Percentiles rank a stretch among this genome's conserved stretches.
Evolutionary conservation across 1,284 basidiomycete species (phyloP).

Genomic region (Pisolithus thermaeus): DNA sequence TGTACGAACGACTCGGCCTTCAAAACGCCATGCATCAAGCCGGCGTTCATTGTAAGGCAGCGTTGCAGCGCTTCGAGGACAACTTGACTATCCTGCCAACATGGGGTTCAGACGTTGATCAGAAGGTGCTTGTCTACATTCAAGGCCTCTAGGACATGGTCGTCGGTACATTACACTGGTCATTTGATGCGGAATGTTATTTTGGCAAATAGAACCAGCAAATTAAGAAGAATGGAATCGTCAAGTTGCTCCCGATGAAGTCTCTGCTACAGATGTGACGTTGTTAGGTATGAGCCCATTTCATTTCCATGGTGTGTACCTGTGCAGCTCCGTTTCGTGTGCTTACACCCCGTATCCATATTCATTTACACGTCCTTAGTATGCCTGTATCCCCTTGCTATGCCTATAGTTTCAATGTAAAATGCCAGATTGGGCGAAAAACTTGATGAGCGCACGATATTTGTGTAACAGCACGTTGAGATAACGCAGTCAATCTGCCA

Average conservation of each 20-base stretch:
- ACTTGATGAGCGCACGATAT: too few relatives aligned
- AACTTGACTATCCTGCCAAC: slow-evolving; percentile 42
- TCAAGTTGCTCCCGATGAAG: slow-evolving; percentile 38
- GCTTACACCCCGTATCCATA: too few relatives aligned
- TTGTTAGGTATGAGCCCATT: too few relatives aligned
- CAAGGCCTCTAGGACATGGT: slow-evolving; percentile 54
- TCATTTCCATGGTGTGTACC: too few relatives aligned
- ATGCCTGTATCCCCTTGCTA: too few relatives aligned
- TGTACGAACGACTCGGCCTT: slow-evolving; percentile 42
- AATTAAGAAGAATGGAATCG: slow-evolving; percentile 41
- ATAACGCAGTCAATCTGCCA: too few relatives aligned
- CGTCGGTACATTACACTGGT: slow-evolving; percentile 54
- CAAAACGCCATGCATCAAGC: slow-evolving; percentile 51
- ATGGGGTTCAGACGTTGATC: slow-evolving; percentile 48
- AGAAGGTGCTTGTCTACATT: slow-evolving; percentile 44
- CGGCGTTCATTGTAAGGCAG: slow-evolving; percentile 43
- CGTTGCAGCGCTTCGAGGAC: slow-evolving; percentile 41
- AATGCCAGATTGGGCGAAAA: too few relatives aligned
- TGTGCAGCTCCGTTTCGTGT: too few relatives aligned
- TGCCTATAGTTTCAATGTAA: too few relatives aligned
- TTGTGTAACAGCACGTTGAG: too few relatives aligned
- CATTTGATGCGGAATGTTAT: slow-evolving; percentile 51
- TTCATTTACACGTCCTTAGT: too few relatives aligned
- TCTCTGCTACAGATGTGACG: too few relatives aligned
- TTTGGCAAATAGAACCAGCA: slow-evolving; percentile 43